A percentile compares a stretch with the other conserved stretches of the same genome.
These are phyloP conservation scores for Podospora sp. DNA, from an alignment of 495 filamentous ascomycete genomes.

Conservation along the genomic window DNA sequence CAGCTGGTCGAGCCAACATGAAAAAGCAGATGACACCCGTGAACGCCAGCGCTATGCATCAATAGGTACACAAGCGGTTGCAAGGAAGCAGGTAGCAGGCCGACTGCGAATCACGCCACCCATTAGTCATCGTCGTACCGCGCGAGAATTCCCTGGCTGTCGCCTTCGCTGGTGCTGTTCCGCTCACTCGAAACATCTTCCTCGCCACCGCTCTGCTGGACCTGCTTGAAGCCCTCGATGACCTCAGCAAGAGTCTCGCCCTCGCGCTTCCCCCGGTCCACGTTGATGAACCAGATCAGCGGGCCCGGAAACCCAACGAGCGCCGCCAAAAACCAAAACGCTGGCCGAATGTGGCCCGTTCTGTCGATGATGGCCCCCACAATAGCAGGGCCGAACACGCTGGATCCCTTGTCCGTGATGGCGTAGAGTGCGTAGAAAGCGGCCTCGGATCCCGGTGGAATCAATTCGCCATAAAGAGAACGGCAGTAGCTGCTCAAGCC, in stretches of 20 bases:
- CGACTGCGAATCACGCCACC: constrained; percentile 1
- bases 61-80: background rate
- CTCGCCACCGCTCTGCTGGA: constrained; percentile 1
- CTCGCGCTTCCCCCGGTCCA: constrained; percentile 84
- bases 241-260: constrained; percentile 69
- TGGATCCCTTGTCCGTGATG: constrained; percentile 96
- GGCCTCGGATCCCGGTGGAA: constrained; percentile 91
- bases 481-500: constrained; percentile 93
- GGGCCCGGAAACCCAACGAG: constrained; percentile 82
- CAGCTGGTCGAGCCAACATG: background rate
- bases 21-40: constrained; percentile 4
- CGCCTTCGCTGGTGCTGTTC: constrained; percentile 33
- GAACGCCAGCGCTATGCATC: constrained; percentile 52
- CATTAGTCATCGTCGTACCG: constrained; percentile 37
- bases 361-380: constrained; percentile 89
- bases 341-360: constrained; percentile 86
- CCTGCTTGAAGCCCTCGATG: constrained; percentile 59
- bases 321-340: constrained; percentile 88
- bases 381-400: constrained; percentile 90
- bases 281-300: constrained; percentile 81
- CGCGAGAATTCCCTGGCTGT: constrained; percentile 38
- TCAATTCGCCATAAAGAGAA: constrained; percentile 86
- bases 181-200: constrained; percentile 8
- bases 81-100: background rate
- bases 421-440: constrained; percentile 97